These are phyloP conservation scores for Sutorius australiensis DNA, from an alignment of 768 basidiomycete species.

Conservation along the genomic window DNA sequence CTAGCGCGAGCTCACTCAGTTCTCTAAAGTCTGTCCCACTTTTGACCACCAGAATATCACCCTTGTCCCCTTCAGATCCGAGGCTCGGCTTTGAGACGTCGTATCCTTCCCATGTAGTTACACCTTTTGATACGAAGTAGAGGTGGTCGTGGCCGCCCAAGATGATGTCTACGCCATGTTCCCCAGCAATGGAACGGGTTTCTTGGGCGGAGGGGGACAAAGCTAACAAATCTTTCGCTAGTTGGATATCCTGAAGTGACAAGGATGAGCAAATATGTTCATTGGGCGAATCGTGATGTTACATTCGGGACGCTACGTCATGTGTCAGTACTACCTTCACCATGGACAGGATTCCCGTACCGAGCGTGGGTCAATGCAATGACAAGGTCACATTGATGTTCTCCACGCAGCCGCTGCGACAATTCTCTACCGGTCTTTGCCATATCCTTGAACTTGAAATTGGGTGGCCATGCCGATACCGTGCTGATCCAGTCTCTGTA, in stretches of 20 bases:
- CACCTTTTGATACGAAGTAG: slow-evolving; percentile 69
- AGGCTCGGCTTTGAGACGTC: slow-evolving; percentile 48
- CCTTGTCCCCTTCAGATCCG: slow-evolving; percentile 69
- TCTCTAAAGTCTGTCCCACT: slow-evolving; percentile 91
- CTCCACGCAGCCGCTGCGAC: slow-evolving; percentile 68
- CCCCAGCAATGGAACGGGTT: slow-evolving; percentile 37
- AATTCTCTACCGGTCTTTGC: slow-evolving; percentile 64
- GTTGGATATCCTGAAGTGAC: slow-evolving; percentile 53
- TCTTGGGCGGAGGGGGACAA: slow-evolving; percentile 53
- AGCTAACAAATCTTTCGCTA: slow-evolving; percentile 66
- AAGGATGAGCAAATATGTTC: slow-evolving; percentile 8
- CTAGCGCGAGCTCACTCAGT: slow-evolving; percentile 68
- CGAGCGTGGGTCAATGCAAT: slow-evolving; percentile 84
- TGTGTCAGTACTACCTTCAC: not conserved
- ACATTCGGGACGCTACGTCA: slow-evolving; percentile 30
- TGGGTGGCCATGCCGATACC: slow-evolving; percentile 79
- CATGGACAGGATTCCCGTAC: slow-evolving; percentile 32
- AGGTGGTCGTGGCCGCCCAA: slow-evolving; percentile 90
- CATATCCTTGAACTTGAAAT: slow-evolving; percentile 78
- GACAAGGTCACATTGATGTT: slow-evolving; percentile 72
- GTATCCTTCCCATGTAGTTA: slow-evolving; percentile 62
- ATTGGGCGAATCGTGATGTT: not conserved
- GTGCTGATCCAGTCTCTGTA: slow-evolving; percentile 86
- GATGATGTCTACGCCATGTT: slow-evolving; percentile 79
- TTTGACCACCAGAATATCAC: slow-evolving; percentile 72